Evolutionary conservation across 1,139 yeast genomes (phyloP), one percentile per base, ranked within the genome.

Genomic region (Lipomyces yarrowii): DNA sequence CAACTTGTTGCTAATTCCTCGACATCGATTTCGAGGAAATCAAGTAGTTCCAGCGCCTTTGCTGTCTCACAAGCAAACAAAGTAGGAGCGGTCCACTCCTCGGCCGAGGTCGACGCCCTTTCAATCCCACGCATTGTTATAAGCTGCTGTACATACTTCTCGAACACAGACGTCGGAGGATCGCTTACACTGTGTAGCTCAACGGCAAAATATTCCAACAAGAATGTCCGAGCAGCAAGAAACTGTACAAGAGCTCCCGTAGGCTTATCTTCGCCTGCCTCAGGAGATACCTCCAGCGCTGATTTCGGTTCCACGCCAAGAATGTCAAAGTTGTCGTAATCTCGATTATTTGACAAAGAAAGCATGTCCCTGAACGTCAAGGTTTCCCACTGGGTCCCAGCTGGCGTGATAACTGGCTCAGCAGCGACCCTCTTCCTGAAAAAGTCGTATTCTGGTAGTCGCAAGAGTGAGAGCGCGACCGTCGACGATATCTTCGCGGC

Each of bases 11-110:
- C 67, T 2, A 65, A 55, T 42, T 55, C 52, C 58, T 62, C 64
- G 8, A 68, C n/a, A 37, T 64, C 69, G 35, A 67, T 55, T 35
- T 66, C 70, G 33, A 69, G 60, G 23, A 71, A 69, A 59, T 69
- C 72, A 26, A 71, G 62, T 39, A 71, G 48, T 37, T 69, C 69
- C n/a, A 67, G 52, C 18, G 61, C 48, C 54, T 69, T 69, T 10
- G 68, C 70, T 6, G 71, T 68, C 21, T 69, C 72, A 26, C 63
- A 60, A 32, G 64, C 67, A 52, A 61, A 60, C 48, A 62, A 53
- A 18, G 33, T 48, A 30, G 42, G 51, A 21, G 18, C 39, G 3
- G 37, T 26, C 48, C 48, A 42, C 32, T 33, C 51, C 37, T n/a
- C 48, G 21, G 23, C 30, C 8, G 52, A 18, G 3, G 56, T 11